These are phyloP conservation scores for Medicago arabica DNA, from an alignment of 306 rosid species.

Conservation along the genomic window DNA sequence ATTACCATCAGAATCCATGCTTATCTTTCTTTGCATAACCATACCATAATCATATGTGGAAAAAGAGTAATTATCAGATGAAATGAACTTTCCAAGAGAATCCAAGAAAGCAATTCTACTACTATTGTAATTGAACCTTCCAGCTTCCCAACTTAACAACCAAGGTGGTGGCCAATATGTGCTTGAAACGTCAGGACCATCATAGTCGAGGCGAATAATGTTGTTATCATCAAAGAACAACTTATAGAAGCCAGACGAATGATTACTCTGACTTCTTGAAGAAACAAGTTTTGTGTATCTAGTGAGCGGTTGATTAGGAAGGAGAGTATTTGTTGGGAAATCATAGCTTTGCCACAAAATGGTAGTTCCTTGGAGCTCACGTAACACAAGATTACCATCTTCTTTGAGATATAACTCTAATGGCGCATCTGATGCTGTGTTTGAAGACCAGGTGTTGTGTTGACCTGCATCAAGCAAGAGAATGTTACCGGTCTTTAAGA, in stretches of 20 bases:
- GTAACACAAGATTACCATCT: constrained; percentile 53
- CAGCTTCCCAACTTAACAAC: background rate
- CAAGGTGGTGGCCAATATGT: constrained; percentile 37
- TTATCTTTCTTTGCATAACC: constrained; percentile 36
- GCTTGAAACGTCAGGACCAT: constrained; percentile 41
- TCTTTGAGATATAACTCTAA: constrained; percentile 33
- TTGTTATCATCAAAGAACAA: constrained; percentile 38
- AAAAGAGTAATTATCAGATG: constrained; percentile 18
- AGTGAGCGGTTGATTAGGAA: constrained; percentile 49
- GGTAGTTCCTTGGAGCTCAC: constrained; percentile 1
- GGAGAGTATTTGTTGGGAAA: constrained; percentile 53
- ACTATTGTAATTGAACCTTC: constrained; percentile 33
- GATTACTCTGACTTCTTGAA: constrained; percentile 34
- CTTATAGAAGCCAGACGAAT: constrained; percentile 46
- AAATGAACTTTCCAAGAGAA: constrained; percentile 10
- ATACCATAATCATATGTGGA: constrained; percentile 41
- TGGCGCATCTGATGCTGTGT: background rate
- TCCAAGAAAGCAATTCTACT: constrained; percentile 29
- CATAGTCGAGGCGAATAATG: constrained; percentile 35
- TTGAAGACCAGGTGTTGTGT: constrained; percentile 38
- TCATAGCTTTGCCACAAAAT: constrained; percentile 56
- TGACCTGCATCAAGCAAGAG: constrained; percentile 38
- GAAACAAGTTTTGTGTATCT: constrained; percentile 40
- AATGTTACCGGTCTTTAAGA: constrained; percentile 35
- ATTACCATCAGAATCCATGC: constrained; percentile 47